phyloP scores from a whole-genome alignment of 495 filamentous ascomycete genomes.

The Cercophora newfieldiana region DNA sequence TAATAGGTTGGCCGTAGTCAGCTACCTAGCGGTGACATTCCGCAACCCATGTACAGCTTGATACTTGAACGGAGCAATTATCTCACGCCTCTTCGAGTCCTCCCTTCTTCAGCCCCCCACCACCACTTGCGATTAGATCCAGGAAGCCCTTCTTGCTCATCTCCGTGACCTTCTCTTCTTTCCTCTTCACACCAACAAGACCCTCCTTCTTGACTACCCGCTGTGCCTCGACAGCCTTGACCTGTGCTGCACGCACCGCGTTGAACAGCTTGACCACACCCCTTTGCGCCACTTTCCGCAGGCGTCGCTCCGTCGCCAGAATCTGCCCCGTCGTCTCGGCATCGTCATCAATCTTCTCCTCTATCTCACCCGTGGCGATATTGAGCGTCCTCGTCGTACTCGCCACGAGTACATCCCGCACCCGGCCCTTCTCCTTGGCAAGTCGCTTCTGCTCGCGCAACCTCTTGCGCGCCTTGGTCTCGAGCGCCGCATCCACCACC shows the following conservation, averaged over 20 bases:
- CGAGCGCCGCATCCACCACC: constrained; percentile 71
- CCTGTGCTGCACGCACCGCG: constrained; percentile 87
- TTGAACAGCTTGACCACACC: constrained; percentile 96
- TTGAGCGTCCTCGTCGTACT: constrained; percentile 43
- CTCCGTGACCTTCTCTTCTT: constrained; percentile 83
- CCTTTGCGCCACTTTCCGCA: constrained; percentile 83
- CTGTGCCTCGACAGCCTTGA: constrained; percentile 75
- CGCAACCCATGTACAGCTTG: background rate
- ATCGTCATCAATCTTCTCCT: constrained; percentile 40
- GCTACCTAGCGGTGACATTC: background rate
- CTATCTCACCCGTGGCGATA: constrained; percentile 44
- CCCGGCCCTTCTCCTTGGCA: constrained; percentile 81
- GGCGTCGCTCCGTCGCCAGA: constrained; percentile 73
- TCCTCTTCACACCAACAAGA: constrained; percentile 68
- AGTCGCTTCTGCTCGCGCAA: constrained; percentile 78
- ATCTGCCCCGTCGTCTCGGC: constrained; percentile 54
- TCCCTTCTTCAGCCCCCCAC: constrained; percentile 52
- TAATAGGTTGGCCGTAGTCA: background rate
- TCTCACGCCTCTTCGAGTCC: constrained; percentile 51
- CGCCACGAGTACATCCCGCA: constrained; percentile 73
- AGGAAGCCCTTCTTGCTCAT: constrained; percentile 96
- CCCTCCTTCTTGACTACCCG: constrained; percentile 66
- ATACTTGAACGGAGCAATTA: background rate
- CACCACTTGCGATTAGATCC: constrained; percentile 76
- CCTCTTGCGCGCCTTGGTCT: constrained; percentile 73